phyloP scores from a whole-genome alignment of 2,329 filamentous ascomycete species.

The Diplodia corticola region DNA sequence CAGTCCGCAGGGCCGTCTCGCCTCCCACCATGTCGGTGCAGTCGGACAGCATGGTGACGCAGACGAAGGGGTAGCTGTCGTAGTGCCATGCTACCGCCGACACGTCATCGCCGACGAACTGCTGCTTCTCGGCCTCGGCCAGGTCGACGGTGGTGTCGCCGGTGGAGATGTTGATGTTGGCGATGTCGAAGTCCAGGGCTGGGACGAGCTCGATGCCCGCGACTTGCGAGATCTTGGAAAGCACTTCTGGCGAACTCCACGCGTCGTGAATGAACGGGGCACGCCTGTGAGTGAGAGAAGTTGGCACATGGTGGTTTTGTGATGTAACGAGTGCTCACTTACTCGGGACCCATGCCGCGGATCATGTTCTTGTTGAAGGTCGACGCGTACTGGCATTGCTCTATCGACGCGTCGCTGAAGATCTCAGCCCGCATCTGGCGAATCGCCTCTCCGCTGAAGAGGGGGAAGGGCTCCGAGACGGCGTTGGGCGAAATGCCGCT shows the following conservation, averaged over 20 bases:
- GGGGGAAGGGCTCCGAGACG: constrained; percentile 26
- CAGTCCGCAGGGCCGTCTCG: constrained; percentile 63
- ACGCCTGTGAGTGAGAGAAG: background rate
- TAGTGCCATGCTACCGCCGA: constrained; percentile 47
- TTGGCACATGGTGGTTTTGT: background rate
- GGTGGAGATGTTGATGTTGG: constrained; percentile 49
- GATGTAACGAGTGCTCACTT: background rate
- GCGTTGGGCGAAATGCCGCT: constrained; percentile 15
- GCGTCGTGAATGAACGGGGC: constrained; percentile 32
- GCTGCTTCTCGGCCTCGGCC: background rate
- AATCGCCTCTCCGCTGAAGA: constrained; percentile 25
- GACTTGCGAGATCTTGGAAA: constrained; percentile 52
- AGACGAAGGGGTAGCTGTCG: constrained; percentile 55
- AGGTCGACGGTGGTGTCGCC: constrained; percentile 5
- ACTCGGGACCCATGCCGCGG: background rate
- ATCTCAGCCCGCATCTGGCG: constrained; percentile 23
- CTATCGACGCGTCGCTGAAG: constrained; percentile 23
- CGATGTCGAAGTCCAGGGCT: constrained; percentile 57
- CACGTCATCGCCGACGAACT: background rate
- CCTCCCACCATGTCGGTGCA: constrained; percentile 51
- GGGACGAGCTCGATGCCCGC: constrained; percentile 58
- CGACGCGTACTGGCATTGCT: constrained; percentile 22
- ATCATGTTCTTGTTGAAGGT: background rate
- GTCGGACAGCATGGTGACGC: constrained; percentile 55
- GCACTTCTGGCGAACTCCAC: constrained; percentile 47